Conservation (phyloP, 208 protist genomes). For the Acanthamoeba castellanii region DNA sequence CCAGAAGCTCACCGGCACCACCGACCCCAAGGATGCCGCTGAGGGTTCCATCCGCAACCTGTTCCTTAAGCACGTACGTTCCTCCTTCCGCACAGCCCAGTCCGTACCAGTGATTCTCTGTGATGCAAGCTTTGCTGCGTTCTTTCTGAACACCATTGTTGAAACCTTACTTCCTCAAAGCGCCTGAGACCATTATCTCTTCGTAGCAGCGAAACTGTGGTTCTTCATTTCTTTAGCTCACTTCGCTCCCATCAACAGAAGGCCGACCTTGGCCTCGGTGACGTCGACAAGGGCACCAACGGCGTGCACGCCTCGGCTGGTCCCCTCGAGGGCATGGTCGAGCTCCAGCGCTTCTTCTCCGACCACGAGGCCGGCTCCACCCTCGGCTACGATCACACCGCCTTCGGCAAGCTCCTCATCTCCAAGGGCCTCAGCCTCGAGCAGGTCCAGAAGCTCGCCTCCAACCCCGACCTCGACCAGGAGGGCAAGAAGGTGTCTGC, state of each 20-base stretch:
- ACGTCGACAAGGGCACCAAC: slow-evolving; percentile 75
- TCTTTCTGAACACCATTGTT: slow-evolving; percentile 61
- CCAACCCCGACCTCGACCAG: slow-evolving; percentile 73
- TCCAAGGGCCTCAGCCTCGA: slow-evolving; percentile 72
- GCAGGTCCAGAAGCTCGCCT: slow-evolving; percentile 65
- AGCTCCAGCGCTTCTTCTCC: slow-evolving; percentile 75
- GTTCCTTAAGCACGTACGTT: slow-evolving; percentile 67
- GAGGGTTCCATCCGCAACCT: slow-evolving; percentile 76
- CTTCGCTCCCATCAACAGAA: slow-evolving; percentile 37
- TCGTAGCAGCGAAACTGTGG: neutral
- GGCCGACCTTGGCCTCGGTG: slow-evolving; percentile 58
- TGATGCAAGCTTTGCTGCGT: slow-evolving; percentile 72
- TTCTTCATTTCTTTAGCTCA: neutral
- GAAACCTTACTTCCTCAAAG: slow-evolving; percentile 52
- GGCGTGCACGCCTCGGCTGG: slow-evolving; percentile 71
- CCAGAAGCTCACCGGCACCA: slow-evolving; percentile 70
- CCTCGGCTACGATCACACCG: slow-evolving; percentile 64
- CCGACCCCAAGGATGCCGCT: slow-evolving; percentile 69
- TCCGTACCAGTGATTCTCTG: neutral
- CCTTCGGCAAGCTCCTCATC: slow-evolving; percentile 71
- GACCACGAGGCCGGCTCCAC: slow-evolving; percentile 71
- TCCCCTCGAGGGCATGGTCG: slow-evolving; percentile 76
- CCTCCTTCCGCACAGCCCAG: neutral
- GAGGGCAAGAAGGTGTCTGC: slow-evolving; percentile 76
- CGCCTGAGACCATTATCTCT: slow-evolving; percentile 16